Percentiles rank a stretch among this genome's conserved stretches.
Conservation (phyloP, 345 rosid genomes). For the Euphorbia pulcherrima region DNA sequence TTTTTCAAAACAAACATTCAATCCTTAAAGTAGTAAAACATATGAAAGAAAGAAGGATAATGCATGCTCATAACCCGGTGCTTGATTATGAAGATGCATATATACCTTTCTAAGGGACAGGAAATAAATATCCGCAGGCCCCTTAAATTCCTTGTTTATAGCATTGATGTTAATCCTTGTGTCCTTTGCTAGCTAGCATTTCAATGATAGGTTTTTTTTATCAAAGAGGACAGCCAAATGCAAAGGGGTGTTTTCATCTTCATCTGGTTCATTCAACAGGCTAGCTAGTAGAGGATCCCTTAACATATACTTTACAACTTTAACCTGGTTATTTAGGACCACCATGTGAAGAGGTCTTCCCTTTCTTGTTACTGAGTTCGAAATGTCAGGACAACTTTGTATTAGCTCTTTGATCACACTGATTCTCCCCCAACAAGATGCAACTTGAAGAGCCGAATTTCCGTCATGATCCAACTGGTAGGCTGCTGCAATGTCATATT, state of each 20-base stretch:
- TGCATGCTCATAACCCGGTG: no score
- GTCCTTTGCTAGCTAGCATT: neutral
- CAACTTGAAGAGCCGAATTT: slow-evolving; percentile 29
- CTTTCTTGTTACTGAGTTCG: slow-evolving; percentile 15
- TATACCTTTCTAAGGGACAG: neutral
- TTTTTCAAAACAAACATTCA: neutral
- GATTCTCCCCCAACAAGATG: slow-evolving; percentile 20
- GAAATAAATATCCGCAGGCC: neutral
- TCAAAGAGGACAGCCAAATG: slow-evolving; percentile 25
- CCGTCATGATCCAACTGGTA: slow-evolving; percentile 21
- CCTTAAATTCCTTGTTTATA: neutral
- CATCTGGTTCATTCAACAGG: slow-evolving; percentile 23
- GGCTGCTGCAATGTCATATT: slow-evolving; percentile 6
- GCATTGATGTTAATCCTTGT: neutral
- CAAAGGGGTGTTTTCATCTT: slow-evolving; percentile 34
- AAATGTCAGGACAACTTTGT: slow-evolving; percentile 17
- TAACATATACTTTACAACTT: slow-evolving; percentile 19
- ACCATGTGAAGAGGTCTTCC: slow-evolving; percentile 35
- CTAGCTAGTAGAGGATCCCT: neutral
- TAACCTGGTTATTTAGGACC: slow-evolving; percentile 13
- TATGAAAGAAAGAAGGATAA: no score
- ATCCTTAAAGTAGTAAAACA: neutral
- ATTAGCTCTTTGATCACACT: slow-evolving; percentile 17
- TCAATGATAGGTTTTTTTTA: neutral
- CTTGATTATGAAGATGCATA: no score